These are phyloP conservation scores for Cercospora sesami DNA, from an alignment of 2,329 filamentous ascomycete species.

Conservation along the genomic window DNA sequence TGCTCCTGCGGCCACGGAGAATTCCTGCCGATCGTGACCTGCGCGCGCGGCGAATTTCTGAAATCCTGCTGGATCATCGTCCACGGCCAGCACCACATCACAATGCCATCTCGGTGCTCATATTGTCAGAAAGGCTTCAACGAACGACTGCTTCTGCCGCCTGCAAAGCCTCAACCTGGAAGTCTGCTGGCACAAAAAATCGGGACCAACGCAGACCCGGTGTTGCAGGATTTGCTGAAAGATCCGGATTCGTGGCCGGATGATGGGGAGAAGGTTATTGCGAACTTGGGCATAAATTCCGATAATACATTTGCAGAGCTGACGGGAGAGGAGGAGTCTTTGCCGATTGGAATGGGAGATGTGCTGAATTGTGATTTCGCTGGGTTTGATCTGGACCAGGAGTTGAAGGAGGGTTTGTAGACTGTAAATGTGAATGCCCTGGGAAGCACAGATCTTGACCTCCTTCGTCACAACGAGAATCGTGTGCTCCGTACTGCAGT, in stretches of 20 bases:
- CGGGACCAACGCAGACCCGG: conserved; percentile 15
- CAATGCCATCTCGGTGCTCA: conserved; percentile 31
- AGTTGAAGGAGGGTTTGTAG: neutral
- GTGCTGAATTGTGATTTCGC: neutral
- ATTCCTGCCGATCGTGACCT: conserved; percentile 34
- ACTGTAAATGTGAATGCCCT: neutral
- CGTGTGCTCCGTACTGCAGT: neutral
- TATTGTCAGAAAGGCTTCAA: conserved; percentile 34
- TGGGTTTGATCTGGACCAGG: neutral
- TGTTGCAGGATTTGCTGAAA: conserved; percentile 17
- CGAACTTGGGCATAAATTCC: neutral
- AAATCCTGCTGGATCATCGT: conserved; percentile 35
- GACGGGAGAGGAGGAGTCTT: neutral
- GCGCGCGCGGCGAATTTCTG: conserved; percentile 20
- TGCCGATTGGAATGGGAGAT: neutral
- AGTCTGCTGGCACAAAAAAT: conserved; percentile 22
- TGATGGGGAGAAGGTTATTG: conserved; percentile 10
- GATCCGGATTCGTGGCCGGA: conserved; percentile 19
- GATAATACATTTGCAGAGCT: neutral
- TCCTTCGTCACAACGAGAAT: neutral
- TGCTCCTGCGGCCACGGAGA: conserved; percentile 39
- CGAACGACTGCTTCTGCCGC: conserved; percentile 14
- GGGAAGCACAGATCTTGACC: neutral
- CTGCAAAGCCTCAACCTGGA: conserved; percentile 12
- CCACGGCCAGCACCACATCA: conserved; percentile 30